Evolutionary conservation across 129 eudicot species (phyloP).

Genomic region (Pseudognaphalium luteoalbum): DNA sequence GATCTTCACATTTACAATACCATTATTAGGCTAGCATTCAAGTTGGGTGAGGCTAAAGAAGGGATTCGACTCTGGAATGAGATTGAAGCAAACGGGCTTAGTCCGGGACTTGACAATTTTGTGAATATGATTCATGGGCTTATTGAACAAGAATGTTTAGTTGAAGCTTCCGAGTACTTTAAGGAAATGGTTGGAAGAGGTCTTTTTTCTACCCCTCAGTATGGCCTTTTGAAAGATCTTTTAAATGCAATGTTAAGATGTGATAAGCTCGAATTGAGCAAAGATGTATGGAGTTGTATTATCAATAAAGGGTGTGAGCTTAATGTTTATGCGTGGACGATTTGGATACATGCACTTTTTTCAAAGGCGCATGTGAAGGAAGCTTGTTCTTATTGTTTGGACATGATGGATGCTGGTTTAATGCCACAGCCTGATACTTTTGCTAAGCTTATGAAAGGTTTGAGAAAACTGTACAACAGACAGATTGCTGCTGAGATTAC

Average conservation of each 20-base stretch:
- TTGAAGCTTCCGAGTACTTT: slow-evolving; percentile 71
- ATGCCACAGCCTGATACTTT: slow-evolving; percentile 88
- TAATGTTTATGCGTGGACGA: slow-evolving; percentile 75
- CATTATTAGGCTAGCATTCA: slow-evolving; percentile 59
- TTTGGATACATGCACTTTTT: slow-evolving; percentile 81
- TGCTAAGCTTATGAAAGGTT: slow-evolving; percentile 70
- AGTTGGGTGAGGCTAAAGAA: slow-evolving; percentile 72
- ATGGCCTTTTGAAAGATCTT: slow-evolving; percentile 64
- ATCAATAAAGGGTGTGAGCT: slow-evolving; percentile 66
- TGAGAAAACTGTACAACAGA: slow-evolving; percentile 62
- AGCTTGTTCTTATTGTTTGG: slow-evolving; percentile 79
- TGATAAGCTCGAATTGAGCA: slow-evolving; percentile 59
- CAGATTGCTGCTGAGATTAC: slow-evolving; percentile 79
- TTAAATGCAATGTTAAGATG: slow-evolving; percentile 60
- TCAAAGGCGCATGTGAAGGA: slow-evolving; percentile 71
- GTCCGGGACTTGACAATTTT: slow-evolving; percentile 63
- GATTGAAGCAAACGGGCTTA: slow-evolving; percentile 51
- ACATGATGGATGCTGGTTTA: slow-evolving; percentile 73
- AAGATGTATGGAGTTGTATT: slow-evolving; percentile 69
- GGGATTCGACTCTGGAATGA: slow-evolving; percentile 58
- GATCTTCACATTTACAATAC: slow-evolving; percentile 57
- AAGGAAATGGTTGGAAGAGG: slow-evolving; percentile 74
- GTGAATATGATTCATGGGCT: slow-evolving; percentile 69
- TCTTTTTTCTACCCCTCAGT: slow-evolving; percentile 61
- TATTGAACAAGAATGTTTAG: slow-evolving; percentile 54